Evolutionary conservation across 1,139 yeast genomes (phyloP), one percentile per base, ranked within the genome.

Genomic region (Magnusiomyces paraingens): DNA sequence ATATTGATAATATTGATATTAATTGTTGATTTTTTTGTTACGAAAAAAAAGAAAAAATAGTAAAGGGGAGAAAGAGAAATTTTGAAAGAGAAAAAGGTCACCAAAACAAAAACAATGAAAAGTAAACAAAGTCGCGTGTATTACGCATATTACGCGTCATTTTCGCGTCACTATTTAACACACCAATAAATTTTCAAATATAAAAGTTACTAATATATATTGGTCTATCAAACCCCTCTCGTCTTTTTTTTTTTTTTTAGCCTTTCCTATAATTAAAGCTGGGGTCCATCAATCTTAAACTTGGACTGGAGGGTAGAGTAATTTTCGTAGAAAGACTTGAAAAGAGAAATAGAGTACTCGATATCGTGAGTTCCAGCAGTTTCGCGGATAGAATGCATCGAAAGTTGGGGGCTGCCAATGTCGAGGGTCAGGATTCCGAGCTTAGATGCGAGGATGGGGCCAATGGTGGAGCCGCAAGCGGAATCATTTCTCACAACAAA

Each of bases 391-490:
- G 96, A 86, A 67, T 93, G 99, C 99, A 93, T 93, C 54, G 95
- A 84, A 63, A 93, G 75, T 67, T 91, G 95, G 1, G 98, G 96
- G 66, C 89, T 90, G 54, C 99, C 99, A 56, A 93, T 73, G 70
- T 93, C 99, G 57, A 93, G 72, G 2, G 97, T 89, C 66, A 95
- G 79, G 49, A 93, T 79, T 52, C 99, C 99, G 50, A 93, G 77
- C 63, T 86, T 86, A 2, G 96, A 85, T 36, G 96, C 84, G 58
- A 93, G 74, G 68, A 90, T 86, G 22, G 99, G 98, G 1, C 99
- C 99, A 64, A 93, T 93, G 1, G 99, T 93, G 2, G 96, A 86
- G 1, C 99, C 99, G 71, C 98, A 93, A 2, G 97, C 88, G 0
- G 95, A 83, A 64, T 87, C 96, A 66, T 93, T 93, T 57, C 94